phyloP scores from a whole-genome alignment of 441 rosid species.

The Gossypium gossypioides region DNA sequence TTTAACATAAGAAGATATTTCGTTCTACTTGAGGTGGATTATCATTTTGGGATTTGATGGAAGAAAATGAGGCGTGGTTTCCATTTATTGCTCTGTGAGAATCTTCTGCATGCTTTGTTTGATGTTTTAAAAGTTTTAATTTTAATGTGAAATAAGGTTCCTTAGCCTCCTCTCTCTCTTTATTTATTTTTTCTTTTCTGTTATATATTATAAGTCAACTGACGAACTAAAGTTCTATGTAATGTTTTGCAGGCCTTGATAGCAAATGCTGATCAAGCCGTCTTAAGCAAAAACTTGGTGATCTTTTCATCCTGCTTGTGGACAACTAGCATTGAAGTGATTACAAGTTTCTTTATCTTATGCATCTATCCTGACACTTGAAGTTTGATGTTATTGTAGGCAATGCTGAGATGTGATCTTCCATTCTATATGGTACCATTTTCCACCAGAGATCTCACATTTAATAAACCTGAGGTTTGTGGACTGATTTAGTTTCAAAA shows the following conservation, averaged over 20 bases:
- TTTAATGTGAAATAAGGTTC: not conserved
- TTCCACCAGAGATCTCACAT: constrained; percentile 45
- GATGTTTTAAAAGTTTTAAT: not conserved
- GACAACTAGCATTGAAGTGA: not conserved
- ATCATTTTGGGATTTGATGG: not conserved
- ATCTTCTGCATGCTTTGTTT: not conserved
- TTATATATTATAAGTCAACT: not conserved
- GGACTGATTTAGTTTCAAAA: not conserved
- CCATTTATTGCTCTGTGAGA: not conserved
- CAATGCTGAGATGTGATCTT: constrained; percentile 73
- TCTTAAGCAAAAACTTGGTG: constrained; percentile 19
- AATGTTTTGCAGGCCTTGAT: constrained; percentile 12
- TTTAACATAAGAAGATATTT: not conserved
- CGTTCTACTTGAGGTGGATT: not conserved
- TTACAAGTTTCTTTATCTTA: not conserved
- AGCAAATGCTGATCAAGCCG: constrained; percentile 14
- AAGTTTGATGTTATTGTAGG: constrained; percentile 37
- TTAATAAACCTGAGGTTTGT: constrained; percentile 81
- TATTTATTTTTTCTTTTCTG: not conserved
- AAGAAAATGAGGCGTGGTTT: not conserved
- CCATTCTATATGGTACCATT: constrained; percentile 88
- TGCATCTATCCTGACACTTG: not conserved
- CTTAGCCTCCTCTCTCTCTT: not conserved
- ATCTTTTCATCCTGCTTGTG: not conserved
- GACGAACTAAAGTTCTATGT: not conserved